phyloP scores from a whole-genome alignment of 805 yeast genomes.

The Candida oleophila region DNA sequence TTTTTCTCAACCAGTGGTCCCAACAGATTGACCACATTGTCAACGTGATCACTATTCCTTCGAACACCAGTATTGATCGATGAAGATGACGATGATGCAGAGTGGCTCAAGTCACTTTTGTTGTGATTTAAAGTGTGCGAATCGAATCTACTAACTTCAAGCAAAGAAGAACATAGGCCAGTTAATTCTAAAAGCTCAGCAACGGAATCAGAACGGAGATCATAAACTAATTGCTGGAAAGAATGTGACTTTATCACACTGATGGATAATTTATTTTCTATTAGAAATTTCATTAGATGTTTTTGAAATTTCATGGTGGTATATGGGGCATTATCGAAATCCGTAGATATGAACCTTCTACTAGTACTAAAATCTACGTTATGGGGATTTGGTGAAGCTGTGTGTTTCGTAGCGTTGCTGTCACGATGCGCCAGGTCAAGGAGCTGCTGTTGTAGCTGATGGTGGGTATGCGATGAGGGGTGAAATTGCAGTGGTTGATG shows the following conservation, averaged over 20 bases:
- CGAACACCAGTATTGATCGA: slow-evolving; percentile 13
- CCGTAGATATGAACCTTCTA: slow-evolving; percentile 5
- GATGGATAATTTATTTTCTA: slow-evolving; percentile 52
- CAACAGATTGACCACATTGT: slow-evolving; percentile 23
- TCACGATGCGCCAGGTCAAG: neutral
- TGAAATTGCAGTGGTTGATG: slow-evolving; percentile 9
- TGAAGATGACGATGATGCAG: slow-evolving; percentile 13
- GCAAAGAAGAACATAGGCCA: slow-evolving; percentile 40
- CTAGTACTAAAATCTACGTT: neutral
- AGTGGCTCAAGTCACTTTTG: slow-evolving; percentile 6
- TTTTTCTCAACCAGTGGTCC: slow-evolving; percentile 19
- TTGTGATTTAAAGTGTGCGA: slow-evolving; percentile 4
- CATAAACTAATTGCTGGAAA: slow-evolving; percentile 51
- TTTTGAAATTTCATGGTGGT: slow-evolving; percentile 48
- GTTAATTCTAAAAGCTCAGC: slow-evolving; percentile 48
- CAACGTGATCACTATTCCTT: slow-evolving; percentile 5
- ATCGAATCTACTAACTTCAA: slow-evolving; percentile 41
- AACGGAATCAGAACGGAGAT: slow-evolving; percentile 48
- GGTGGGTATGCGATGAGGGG: slow-evolving; percentile 3
- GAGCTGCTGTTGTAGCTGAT: slow-evolving; percentile 1
- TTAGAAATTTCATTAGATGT: slow-evolving; percentile 48
- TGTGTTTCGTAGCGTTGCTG: neutral
- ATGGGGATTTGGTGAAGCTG: neutral
- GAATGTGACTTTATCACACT: slow-evolving; percentile 48
- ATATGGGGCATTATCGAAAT: slow-evolving; percentile 42